Base-by-base conservation (phyloP, 805 yeast genomes). In the Pichia eremophila region DNA sequence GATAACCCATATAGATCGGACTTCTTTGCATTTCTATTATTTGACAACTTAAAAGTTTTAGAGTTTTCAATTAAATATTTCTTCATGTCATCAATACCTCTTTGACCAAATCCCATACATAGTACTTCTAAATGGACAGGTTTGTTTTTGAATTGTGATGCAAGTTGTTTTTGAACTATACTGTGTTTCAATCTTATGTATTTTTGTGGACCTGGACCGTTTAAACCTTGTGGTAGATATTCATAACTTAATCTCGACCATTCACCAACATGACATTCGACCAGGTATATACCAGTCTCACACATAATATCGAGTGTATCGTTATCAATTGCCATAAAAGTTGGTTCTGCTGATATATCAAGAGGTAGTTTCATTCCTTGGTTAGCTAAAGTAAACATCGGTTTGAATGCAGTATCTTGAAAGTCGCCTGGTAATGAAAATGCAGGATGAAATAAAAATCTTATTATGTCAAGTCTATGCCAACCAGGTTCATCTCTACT, bases 361-460 rank as follows among this genome's bases (percentile, higher is more conserved):
- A 61, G 46, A 0, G 60, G 55, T 5, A 61, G 55, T 31, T 54
- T 57, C 68, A 64, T 64, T 8, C 67, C 67, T 45, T 59, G 57
- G 44, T 57, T 59, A 5, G 46, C 46, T 27, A 58, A 48, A 3
- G 57, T 54, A 48, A 55, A 53, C 36, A 58, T 60, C 0, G 73
- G 66, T 43, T 66, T 59, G 64, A 72, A 74, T 1, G 51, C 35
- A 2, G 46, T 36, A 54, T 80, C 83, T 19, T 64, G 54, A 48
- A 61, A 66, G 59, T 88, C 96, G 5, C 69, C 61, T 0, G 95
- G 93, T 25, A 85, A 60, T 2, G 82, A 66, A 63, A 91, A 90
- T 0, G 86, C 77, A 8, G 85, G 95, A 63, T 91, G 98, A 60
- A 78, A 78, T 42, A 87, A 65, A 59, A 84, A 91, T 58, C 96